Percentiles rank a stretch among this genome's conserved stretches.
phyloP scores from a whole-genome alignment of 768 basidiomycete species.

The Chalciporus pseudorubinellus region DNA sequence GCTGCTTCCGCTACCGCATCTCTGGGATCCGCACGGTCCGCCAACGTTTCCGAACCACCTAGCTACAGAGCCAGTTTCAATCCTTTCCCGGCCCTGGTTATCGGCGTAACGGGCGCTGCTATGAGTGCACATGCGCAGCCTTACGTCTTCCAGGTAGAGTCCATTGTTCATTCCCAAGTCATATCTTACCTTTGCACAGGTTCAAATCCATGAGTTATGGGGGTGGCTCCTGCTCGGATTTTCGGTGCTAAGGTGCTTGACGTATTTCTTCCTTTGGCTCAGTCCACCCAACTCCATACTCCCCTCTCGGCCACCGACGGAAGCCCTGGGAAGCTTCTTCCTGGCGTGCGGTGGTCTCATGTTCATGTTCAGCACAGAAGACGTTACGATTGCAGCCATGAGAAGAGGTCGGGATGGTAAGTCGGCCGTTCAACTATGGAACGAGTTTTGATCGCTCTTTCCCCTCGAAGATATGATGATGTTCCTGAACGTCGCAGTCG shows the following conservation, averaged over 20 bases:
- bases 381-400: conserved; percentile 89
- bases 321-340: conserved; percentile 85
- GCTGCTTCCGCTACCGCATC: conserved; percentile 52
- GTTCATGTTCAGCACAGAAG: conserved; percentile 90
- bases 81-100: conserved; percentile 89
- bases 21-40: conserved; percentile 21
- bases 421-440: conserved; percentile 13
- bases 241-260: conserved; percentile 76
- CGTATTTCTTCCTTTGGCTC: conserved; percentile 94
- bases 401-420: conserved; percentile 80
- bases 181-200: conserved; percentile 39
- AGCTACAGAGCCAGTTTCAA: conserved; percentile 82
- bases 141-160: conserved; percentile 80
- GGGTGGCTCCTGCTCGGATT: conserved; percentile 81
- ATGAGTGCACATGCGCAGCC: conserved; percentile 92
- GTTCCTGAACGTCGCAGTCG: conserved; percentile 83
- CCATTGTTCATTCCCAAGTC: background rate
- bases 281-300: conserved; percentile 78
- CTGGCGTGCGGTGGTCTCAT: conserved; percentile 83
- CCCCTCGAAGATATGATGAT: conserved; percentile 71
- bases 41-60: conserved; percentile 57
- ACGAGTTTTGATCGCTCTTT: conserved; percentile 5
- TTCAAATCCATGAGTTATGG: conserved; percentile 90
- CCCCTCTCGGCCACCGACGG: conserved; percentile 91
- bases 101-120: conserved; percentile 89